Base-by-base conservation (phyloP, 768 basidiomycete species). In the Russula virescens region DNA sequence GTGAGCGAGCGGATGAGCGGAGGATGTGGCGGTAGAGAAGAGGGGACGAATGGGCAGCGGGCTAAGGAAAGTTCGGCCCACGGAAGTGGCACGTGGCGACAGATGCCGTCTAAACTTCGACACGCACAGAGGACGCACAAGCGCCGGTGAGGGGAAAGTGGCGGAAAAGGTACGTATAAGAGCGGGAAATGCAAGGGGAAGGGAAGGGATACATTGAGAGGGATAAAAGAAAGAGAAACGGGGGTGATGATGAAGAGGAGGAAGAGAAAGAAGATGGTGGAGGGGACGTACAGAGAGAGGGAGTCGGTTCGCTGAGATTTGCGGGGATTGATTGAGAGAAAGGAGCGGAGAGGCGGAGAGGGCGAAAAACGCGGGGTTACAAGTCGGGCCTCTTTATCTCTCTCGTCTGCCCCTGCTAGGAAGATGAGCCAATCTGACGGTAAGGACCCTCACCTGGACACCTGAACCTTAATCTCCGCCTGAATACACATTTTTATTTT, bases 291-390 rank as follows among this genome's bases (percentile, higher is more conserved):
- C 65, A 58, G 61, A 58, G 46, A 31, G 60, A 59, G 52, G 47
- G 40, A 23, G 56, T 64, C 65, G 56, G 57, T 56, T 66, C 65
- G 65, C 65, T 66, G 65, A 66, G 65, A 63, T 66, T 58, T 58
- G 64, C 63, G 63, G 63, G 54, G 58, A 60, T 64, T 64, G 62
- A 60, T 60, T 64, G 63, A 46, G 47, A 38, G 55, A 58, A 55
- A 57, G 25, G 43, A 61, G 66, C 66, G 66, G 66, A 67, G 66
- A 67, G 63, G 66, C 66, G 66, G 66, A 62, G 58, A 64, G 62
- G 38, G 58, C 28, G 52, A 65, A 60, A 59, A 45, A 66, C 65
- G 65, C 65, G 65, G 65, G 65, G 65, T 64, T 66, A 65, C 57
- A 66, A 66, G 58, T 66, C 63, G 63, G 38, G 45, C 61, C 65